These are phyloP conservation scores for Adansonia madagascariensis DNA, from an alignment of 441 rosid species.

Conservation along the genomic window DNA sequence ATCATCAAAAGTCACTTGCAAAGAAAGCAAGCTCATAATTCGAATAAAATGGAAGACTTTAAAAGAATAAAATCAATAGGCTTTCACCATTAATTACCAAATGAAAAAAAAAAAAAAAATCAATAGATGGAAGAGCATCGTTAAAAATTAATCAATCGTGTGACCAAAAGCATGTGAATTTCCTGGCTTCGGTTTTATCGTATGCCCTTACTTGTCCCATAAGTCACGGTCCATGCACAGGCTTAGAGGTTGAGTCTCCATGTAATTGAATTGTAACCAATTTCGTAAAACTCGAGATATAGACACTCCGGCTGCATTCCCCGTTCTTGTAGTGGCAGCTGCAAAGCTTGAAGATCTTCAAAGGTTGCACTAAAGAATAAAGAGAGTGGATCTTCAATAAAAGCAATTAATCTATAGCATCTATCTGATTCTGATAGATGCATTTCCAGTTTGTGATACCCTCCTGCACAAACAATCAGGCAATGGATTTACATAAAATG, in stretches of 20 bases:
- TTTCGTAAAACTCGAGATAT: slow-evolving; percentile 12
- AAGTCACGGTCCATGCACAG: not conserved
- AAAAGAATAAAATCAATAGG: not conserved
- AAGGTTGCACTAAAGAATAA: slow-evolving; percentile 21
- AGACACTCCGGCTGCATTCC: slow-evolving; percentile 27
- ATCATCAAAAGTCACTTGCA: not conserved
- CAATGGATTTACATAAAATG: slow-evolving; percentile 85
- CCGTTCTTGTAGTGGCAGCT: slow-evolving; percentile 25
- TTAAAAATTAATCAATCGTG: not conserved
- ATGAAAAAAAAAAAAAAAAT: not conserved
- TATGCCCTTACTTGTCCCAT: not conserved
- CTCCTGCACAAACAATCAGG: slow-evolving; percentile 90
- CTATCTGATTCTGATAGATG: slow-evolving; percentile 36
- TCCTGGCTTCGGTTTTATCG: not conserved
- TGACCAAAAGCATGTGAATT: slow-evolving; percentile 12
- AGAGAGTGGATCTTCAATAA: slow-evolving; percentile 23
- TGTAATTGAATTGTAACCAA: slow-evolving; percentile 1
- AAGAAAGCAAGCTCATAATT: not conserved
- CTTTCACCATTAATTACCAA: not conserved
- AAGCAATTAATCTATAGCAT: slow-evolving; percentile 21
- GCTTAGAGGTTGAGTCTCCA: not conserved
- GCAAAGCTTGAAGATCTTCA: slow-evolving; percentile 21
- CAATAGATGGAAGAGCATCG: not conserved
- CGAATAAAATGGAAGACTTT: not conserved
- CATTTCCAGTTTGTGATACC: slow-evolving; percentile 34